Conservation (phyloP, 495 filamentous ascomycete genomes). For the Mytilinidion resinicola region DNA sequence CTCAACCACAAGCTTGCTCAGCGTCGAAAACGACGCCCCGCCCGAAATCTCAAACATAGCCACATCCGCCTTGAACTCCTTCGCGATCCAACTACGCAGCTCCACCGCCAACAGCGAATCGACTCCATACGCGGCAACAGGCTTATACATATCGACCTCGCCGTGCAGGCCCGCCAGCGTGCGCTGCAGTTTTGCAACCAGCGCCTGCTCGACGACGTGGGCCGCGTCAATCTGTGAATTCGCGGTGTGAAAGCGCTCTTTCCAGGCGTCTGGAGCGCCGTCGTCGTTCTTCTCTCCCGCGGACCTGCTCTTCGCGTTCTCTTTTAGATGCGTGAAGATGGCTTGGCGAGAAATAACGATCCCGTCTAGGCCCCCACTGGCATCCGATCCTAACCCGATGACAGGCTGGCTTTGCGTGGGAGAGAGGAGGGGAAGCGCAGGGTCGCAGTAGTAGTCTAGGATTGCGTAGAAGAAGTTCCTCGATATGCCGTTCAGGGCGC, state of each 20-base stretch:
- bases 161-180: conserved; percentile 30
- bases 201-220: background rate
- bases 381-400: conserved; percentile 1
- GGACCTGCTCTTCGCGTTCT: background rate
- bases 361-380: background rate
- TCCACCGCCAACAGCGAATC: conserved; percentile 61
- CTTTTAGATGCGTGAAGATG: conserved; percentile 2
- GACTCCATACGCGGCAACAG: conserved; percentile 50
- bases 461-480: conserved; percentile 3
- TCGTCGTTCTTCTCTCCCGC: background rate
- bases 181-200: conserved; percentile 3
- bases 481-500: background rate
- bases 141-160: conserved; percentile 44
- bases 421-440: background rate
- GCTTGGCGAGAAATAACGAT: conserved; percentile 1
- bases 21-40: too few species aligned
- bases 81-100: conserved; percentile 56
- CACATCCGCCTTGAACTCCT: conserved; percentile 44
- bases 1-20: too few species aligned
- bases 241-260: background rate
- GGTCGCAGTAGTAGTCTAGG: conserved; percentile 13
- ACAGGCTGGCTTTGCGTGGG: conserved; percentile 5
- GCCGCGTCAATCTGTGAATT: background rate
- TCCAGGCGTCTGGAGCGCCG: background rate
- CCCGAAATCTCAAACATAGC: conserved; percentile 11